These are phyloP conservation scores for Artomyces pyxidatus DNA, from an alignment of 768 basidiomycete genomes.

Conservation along the genomic window DNA sequence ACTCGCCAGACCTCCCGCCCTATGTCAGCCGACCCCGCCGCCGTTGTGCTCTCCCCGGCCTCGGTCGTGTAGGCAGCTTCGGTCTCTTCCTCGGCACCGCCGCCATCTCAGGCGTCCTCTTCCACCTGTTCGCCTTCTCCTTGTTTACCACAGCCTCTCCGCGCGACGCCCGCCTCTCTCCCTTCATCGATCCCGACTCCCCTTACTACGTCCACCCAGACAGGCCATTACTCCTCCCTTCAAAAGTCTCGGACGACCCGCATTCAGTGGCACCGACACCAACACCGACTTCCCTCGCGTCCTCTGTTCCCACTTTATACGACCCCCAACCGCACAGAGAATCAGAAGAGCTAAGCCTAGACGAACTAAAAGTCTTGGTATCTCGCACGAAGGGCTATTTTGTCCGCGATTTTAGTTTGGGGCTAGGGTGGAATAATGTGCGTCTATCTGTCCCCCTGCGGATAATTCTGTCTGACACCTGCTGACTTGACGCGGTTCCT, in stretches of 20 bases:
- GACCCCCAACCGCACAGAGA: neutral
- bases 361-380: conserved; percentile 27
- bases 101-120: neutral
- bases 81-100: conserved; percentile 3
- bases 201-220: neutral
- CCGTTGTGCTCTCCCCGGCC: neutral
- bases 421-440: conserved; percentile 42
- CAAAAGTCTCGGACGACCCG: neutral
- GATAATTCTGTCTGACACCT: neutral
- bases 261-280: neutral
- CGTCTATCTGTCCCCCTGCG: conserved; percentile 9
- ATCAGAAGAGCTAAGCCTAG: conserved; percentile 21
- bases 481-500: conserved; percentile 5
- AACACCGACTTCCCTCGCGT: neutral
- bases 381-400: conserved; percentile 34
- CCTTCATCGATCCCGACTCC: neutral
- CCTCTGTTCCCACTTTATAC: neutral
- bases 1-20: neutral
- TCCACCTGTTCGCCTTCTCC: conserved; percentile 2
- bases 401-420: conserved; percentile 35
- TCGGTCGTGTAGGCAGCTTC: neutral
- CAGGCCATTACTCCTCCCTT: neutral
- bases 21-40: neutral
- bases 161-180: neutral
- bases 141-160: neutral